Evolutionary conservation across 192 early-diverging fungal genomes (phyloP).

Genomic region (Mortierella alpina): DNA sequence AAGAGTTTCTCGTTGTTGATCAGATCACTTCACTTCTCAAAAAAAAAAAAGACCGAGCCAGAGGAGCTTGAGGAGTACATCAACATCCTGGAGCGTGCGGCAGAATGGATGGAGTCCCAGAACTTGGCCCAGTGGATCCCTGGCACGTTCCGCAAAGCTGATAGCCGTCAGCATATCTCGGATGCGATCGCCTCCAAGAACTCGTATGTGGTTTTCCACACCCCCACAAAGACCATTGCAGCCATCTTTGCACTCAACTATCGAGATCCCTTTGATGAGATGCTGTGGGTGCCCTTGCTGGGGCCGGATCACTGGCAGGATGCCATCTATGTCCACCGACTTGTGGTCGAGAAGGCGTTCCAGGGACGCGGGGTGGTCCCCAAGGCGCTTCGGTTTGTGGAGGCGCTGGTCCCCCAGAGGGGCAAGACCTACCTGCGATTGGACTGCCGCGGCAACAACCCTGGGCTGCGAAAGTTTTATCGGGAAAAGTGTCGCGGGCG

Average conservation of each 20-base stretch:
- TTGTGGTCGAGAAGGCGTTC: slow-evolving; percentile 39
- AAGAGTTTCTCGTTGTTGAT: neutral
- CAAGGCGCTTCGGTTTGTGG: slow-evolving; percentile 23
- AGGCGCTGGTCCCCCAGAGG: slow-evolving; percentile 10
- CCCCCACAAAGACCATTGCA: slow-evolving; percentile 11
- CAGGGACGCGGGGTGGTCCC: slow-evolving; percentile 44
- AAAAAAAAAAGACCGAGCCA: slow-evolving; percentile 9
- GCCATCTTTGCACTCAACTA: slow-evolving; percentile 48
- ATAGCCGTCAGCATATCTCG: slow-evolving; percentile 16
- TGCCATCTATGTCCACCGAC: slow-evolving; percentile 43
- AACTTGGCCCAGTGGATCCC: slow-evolving; percentile 46
- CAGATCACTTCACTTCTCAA: too few species aligned
- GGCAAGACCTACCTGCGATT: slow-evolving; percentile 22
- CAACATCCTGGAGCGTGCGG: slow-evolving; percentile 48
- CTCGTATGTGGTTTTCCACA: slow-evolving; percentile 34
- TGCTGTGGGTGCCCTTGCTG: slow-evolving; percentile 34
- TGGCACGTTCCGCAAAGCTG: slow-evolving; percentile 35
- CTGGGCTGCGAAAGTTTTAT: slow-evolving; percentile 36
- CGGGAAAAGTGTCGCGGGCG: slow-evolving; percentile 38
- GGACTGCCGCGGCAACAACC: slow-evolving; percentile 49
- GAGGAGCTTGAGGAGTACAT: slow-evolving; percentile 36
- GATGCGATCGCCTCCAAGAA: slow-evolving; percentile 23
- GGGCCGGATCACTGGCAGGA: slow-evolving; percentile 34
- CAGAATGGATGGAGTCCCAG: slow-evolving; percentile 49
- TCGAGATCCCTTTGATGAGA: slow-evolving; percentile 49